Base-by-base conservation (phyloP, 2,329 filamentous ascomycete genomes). In the Exophiala spinifera region DNA sequence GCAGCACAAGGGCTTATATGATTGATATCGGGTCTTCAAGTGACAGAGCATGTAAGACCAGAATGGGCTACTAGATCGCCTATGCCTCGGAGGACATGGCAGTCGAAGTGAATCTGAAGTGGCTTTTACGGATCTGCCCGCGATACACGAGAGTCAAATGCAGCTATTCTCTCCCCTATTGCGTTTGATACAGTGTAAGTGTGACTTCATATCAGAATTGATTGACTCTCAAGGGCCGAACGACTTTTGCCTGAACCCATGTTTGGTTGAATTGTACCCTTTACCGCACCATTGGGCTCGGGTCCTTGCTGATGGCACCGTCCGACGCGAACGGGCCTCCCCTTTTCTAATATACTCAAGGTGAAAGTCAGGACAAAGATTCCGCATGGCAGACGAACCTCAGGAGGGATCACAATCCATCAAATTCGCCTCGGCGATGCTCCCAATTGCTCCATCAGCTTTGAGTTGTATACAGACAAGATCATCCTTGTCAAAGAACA, bases 401-500 rank as follows among this genome's bases (percentile, higher is more conserved):
- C 11, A 19, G 17, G 36, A 7, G n/a, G n/a, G n/a, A n/a, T n/a
- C n/a, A n/a, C n/a, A 36, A 15, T 19, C n/a, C n/a, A n/a, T 39
- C n/a, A 8, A 39, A 15, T n/a, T 15, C 10, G 17, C 36, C 36
- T 39, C 36, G 10, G 39, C 48, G 3, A 50, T 39, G 14, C 40
- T 40, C 8, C 48, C 48, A 15, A 50, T 50, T 10, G 39, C 40
- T 25, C 48, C 48, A 3, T 50, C 48, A 37, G 48, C 37, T 39
- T 53, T 56, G 50, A 61, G 59, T 34, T 57, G 46, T 39, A 49
- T 47, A 34, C 50, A 52, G n/a, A 63, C 47, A 6, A 46, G 49
- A 39, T 47, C 54, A n/a, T 61, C 51, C 31, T 51, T 53, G 49
- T 61, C 55, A 48, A 61, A 61, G n/a, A 50, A 10, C 21, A 21